Evolutionary conservation across 306 rosid genomes (phyloP).

Genomic region (Mucuna pruriens): DNA sequence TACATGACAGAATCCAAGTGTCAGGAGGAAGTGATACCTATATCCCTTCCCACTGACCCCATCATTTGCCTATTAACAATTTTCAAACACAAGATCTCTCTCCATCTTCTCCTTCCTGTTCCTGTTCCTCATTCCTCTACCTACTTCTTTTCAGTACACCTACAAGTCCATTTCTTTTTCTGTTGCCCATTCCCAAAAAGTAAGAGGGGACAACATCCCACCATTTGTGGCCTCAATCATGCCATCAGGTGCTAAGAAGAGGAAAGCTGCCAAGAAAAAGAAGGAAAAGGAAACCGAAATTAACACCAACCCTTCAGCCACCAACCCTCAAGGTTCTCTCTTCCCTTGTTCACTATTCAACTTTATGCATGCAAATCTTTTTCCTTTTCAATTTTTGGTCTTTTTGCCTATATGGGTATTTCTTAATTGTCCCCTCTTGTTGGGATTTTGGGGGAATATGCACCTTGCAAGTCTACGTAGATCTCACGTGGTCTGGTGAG

Average conservation of each 20-base stretch:
- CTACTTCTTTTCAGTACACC: not conserved
- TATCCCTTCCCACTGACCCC: not conserved
- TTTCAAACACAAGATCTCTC: conserved; percentile 14
- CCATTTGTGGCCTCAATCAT: conserved; percentile 53
- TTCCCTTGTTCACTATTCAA: not conserved
- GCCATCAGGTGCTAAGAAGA: conserved; percentile 84
- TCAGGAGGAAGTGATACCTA: not conserved
- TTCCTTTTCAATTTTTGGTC: conserved; percentile 7
- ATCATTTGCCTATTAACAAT: not conserved
- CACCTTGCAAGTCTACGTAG: not conserved
- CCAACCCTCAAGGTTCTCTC: conserved; percentile 51
- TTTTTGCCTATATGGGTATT: conserved; percentile 30
- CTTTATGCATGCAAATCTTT: conserved; percentile 8
- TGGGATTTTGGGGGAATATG: not conserved
- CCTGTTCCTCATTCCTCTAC: too few species aligned
- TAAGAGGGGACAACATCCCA: conserved; percentile 21
- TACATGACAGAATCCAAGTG: conserved; percentile 21
- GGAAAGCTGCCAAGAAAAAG: conserved; percentile 91
- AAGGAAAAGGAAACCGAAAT: conserved; percentile 55
- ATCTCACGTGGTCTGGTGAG: too few species aligned
- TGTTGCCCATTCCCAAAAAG: conserved; percentile 16
- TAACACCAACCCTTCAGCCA: conserved; percentile 40
- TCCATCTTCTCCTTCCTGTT: not conserved
- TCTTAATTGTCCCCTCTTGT: conserved; percentile 14
- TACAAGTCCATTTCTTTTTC: not conserved